A percentile compares a stretch with the other conserved stretches of the same genome.
These are phyloP conservation scores for Blastocystis hominis DNA, from an alignment of 352 stramenopile species.

Conservation along the genomic window DNA sequence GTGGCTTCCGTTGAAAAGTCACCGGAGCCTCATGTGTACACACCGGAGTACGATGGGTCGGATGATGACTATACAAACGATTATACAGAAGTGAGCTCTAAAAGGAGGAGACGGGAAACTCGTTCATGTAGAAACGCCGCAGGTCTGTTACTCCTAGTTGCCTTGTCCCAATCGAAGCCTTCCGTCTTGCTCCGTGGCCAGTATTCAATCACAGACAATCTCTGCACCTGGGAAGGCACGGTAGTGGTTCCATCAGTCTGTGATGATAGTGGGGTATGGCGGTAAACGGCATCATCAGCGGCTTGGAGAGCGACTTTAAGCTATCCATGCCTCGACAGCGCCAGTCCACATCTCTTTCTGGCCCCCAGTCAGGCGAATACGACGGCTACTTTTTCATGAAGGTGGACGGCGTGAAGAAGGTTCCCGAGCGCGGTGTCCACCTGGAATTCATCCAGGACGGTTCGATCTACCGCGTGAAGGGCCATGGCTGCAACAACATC, in stretches of 20 bases:
- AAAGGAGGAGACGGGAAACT: conserved; percentile 37
- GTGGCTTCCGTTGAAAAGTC: not conserved
- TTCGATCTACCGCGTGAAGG: conserved; percentile 6
- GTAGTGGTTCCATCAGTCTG: not conserved
- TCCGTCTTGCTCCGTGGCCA: conserved; percentile 25
- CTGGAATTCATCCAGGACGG: conserved; percentile 43
- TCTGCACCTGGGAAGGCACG: conserved; percentile 42
- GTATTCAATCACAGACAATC: conserved; percentile 36
- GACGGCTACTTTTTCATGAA: conserved; percentile 58
- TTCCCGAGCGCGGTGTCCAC: conserved; percentile 2
- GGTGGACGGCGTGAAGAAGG: not conserved
- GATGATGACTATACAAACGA: conserved; percentile 47
- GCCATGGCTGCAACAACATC: conserved; percentile 13
- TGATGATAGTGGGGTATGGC: conserved; percentile 54
- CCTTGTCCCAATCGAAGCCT: not conserved
- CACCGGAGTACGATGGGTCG: not conserved
- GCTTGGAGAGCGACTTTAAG: conserved; percentile 45
- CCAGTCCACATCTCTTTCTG: not conserved
- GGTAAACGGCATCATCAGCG: conserved; percentile 31
- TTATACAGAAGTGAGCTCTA: conserved; percentile 34
- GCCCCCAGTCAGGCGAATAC: conserved; percentile 45
- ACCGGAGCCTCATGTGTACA: not conserved
- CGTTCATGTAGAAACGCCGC: not conserved
- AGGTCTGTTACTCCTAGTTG: not conserved
- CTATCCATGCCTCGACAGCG: conserved; percentile 5